Evolutionary conservation across 2,329 filamentous ascomycete species (phyloP), one percentile per base, ranked within the genome.

Genomic region (Epicoccum sorghinum): DNA sequence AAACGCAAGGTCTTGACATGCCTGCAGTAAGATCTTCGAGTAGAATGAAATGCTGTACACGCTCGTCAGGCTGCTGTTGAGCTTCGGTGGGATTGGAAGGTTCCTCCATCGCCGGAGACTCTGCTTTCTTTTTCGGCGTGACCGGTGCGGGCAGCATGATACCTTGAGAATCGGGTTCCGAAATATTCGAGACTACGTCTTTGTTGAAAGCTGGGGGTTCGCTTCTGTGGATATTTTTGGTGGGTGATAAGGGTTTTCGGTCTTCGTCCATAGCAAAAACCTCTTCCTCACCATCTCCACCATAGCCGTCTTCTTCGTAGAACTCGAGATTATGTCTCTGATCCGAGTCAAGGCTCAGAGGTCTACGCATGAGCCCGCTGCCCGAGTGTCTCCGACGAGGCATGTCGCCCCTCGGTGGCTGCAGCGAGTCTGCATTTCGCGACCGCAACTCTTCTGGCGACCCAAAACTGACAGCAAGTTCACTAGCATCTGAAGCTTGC

Each of bases 1-100:
- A 89, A 55, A 99, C 96, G 76, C 95, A 98, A 4, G 95, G 95
- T 45, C 90, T 87, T 71, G 91, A 93, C 95, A 99, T 98, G 30
- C 93, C 93, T 2, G 93, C 90, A 1, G 95, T 99, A 42, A 99
- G 83, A 72, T 99, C 95, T 75, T 99, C 95, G 8, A 99, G 79
- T 0, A 99, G 82, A 12, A 99, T 80, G 71, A 99, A 99, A 71
- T 93, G 96, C 67, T 97, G 91, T 4, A 96, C 90, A 29, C 93
- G 87, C 52, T 80, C 77, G 49, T 77, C 79, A n/a, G 72, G 74
- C 61, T 77, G 79, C 44, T 77, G 78, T 41, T 73, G 74, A 8
- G 78, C 78, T 64, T 78, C 73, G 30, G 78, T 72, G 1, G 78
- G 79, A 51, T 80, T 81, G 9, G 58, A 49, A 0, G 73, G 73